Evolutionary conservation across 2,329 filamentous ascomycete genomes (phyloP).

Genomic region (Trichoderma atrobrunneum): DNA sequence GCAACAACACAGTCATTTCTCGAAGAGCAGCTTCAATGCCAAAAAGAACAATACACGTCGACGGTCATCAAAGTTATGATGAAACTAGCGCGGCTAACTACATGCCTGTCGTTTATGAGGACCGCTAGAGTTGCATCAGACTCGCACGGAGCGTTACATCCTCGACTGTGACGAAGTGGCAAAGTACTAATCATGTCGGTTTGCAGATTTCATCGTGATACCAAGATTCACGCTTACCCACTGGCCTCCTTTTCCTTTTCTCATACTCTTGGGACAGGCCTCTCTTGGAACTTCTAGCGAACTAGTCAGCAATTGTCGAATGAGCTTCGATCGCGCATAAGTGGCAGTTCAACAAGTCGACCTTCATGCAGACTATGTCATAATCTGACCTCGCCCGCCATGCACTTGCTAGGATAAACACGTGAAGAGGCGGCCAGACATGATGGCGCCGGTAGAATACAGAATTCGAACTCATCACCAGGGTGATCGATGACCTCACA

Average conservation of each 20-base stretch:
- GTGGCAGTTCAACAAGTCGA: background rate
- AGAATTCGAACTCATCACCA: background rate
- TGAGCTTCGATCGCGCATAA: background rate
- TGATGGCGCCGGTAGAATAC: background rate
- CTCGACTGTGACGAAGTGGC: constrained; percentile 2
- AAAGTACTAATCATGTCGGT: background rate
- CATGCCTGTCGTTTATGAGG: background rate
- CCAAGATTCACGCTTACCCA: background rate
- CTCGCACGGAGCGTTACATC: background rate
- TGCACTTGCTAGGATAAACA: no score
- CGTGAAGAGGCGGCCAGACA: background rate
- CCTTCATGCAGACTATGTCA: background rate
- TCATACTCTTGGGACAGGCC: background rate
- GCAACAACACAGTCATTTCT: background rate
- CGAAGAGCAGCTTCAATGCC: background rate
- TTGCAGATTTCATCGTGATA: background rate
- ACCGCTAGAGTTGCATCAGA: background rate
- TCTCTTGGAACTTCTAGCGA: background rate
- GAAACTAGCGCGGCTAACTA: background rate
- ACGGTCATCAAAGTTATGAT: background rate
- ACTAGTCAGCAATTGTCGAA: background rate
- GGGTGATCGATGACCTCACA: constrained; percentile 8
- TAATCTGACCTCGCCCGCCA: background rate
- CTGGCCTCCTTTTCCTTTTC: background rate
- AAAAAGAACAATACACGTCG: background rate